phyloP scores from a whole-genome alignment of 345 rosid species.

The Boechera stricta region DNA sequence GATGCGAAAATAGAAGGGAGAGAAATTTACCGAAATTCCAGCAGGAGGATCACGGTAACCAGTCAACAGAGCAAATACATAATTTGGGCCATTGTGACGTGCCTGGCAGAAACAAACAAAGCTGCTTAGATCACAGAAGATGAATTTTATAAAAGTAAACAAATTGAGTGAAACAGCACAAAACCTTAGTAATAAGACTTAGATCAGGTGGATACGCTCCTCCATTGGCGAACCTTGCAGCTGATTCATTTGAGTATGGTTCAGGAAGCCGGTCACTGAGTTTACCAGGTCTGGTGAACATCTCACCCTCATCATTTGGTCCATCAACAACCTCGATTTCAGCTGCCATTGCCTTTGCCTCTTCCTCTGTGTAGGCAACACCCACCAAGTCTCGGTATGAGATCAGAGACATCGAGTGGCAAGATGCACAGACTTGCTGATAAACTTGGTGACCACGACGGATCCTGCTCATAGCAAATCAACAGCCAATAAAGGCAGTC shows the following conservation, averaged over 20 bases:
- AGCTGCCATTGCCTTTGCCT: conserved; percentile 96
- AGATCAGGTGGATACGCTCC: conserved; percentile 99
- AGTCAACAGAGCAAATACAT: conserved; percentile 90
- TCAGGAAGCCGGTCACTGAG: conserved; percentile 93
- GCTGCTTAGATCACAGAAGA: conserved; percentile 14
- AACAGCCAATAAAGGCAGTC: background rate
- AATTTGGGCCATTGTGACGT: conserved; percentile 98
- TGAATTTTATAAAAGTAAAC: background rate
- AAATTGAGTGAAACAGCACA: conserved; percentile 5
- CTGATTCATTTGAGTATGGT: conserved; percentile 89
- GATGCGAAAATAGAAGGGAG: background rate
- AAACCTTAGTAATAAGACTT: conserved; percentile 90
- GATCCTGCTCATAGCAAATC: conserved; percentile 64
- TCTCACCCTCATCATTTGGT: conserved; percentile 98
- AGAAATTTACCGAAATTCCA: conserved; percentile 70
- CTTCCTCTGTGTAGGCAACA: conserved; percentile 97
- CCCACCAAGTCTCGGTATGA: conserved; percentile 96
- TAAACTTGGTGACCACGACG: conserved; percentile 99
- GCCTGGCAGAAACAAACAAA: conserved; percentile 63
- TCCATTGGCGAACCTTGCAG: conserved; percentile 99
- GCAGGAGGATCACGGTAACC: conserved; percentile 99
- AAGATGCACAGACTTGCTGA: conserved; percentile 96
- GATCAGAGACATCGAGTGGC: conserved; percentile 94
- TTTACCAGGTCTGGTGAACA: conserved; percentile 95
- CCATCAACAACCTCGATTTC: conserved; percentile 98